A percentile compares a stretch with the other conserved stretches of the same genome.
Evolutionary conservation across 805 yeast species (phyloP).

Genomic region (Cyberlindnera bimundalis): DNA sequence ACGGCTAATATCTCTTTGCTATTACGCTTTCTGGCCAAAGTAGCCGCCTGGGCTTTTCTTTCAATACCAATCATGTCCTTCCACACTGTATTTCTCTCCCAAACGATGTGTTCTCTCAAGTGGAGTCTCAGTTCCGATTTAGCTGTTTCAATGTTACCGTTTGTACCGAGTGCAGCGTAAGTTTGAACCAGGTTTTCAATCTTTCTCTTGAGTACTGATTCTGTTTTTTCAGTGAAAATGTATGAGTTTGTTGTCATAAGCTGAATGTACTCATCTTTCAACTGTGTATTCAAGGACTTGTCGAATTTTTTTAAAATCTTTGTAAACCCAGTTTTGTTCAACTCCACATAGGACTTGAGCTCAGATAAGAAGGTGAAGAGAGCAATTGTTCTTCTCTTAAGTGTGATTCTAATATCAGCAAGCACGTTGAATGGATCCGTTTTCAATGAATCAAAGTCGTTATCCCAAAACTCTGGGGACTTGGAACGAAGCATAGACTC

Average conservation of each 20-base stretch:
- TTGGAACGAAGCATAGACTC: constrained; percentile 18
- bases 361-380: constrained; percentile 76
- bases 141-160: constrained; percentile 41
- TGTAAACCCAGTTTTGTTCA: constrained; percentile 84
- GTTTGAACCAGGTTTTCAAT: constrained; percentile 50
- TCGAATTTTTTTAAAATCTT: constrained; percentile 92
- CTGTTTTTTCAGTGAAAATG: constrained; percentile 51
- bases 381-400: constrained; percentile 62
- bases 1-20: constrained; percentile 21
- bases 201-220: constrained; percentile 45
- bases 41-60: constrained; percentile 78
- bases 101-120: constrained; percentile 88
- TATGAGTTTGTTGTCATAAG: constrained; percentile 43
- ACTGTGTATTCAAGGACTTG: constrained; percentile 63
- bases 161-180: constrained; percentile 52
- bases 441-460: constrained; percentile 19
- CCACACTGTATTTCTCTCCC: constrained; percentile 99
- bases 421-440: constrained; percentile 24
- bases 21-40: constrained; percentile 32
- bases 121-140: constrained; percentile 46
- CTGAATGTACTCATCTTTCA: constrained; percentile 56
- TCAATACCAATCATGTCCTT: constrained; percentile 91
- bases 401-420: constrained; percentile 44
- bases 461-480: constrained; percentile 28
- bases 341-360: constrained; percentile 74